Percentiles rank a stretch among this genome's conserved stretches.
These are phyloP conservation scores for Fusarium sp. DNA, from an alignment of 2,329 filamentous ascomycete species.

Conservation along the genomic window DNA sequence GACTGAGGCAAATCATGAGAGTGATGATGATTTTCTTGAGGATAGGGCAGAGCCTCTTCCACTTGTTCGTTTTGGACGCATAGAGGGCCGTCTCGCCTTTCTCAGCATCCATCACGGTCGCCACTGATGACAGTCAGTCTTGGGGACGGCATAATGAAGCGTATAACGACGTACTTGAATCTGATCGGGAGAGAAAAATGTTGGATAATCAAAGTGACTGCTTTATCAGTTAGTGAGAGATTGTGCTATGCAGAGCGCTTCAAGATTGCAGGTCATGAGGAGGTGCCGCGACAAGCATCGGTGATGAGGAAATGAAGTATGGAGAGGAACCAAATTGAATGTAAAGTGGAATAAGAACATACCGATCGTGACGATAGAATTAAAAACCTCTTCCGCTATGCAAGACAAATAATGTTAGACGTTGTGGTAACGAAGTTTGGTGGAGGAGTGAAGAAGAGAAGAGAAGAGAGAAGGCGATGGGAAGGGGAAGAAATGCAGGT, in stretches of 20 bases:
- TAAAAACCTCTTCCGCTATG: constrained; percentile 5
- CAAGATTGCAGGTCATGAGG: not conserved
- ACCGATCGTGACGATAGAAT: constrained; percentile 29
- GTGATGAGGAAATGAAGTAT: not conserved
- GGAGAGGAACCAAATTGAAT: not conserved
- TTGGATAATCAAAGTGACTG: constrained; percentile 38
- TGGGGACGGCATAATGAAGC: not conserved
- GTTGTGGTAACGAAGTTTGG: constrained; percentile 26
- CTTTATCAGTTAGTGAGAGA: constrained; percentile 10
- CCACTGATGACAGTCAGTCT: constrained; percentile 43
- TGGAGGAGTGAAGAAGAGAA: constrained; percentile 20
- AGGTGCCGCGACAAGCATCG: not conserved
- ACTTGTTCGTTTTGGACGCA: constrained; percentile 18
- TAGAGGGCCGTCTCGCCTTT: constrained; percentile 32
- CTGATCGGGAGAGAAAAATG: constrained; percentile 11
- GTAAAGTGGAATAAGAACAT: constrained; percentile 5
- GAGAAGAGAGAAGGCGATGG: constrained; percentile 19
- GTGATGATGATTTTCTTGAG: constrained; percentile 30
- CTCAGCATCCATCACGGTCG: constrained; percentile 46
- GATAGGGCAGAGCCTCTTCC: constrained; percentile 7
- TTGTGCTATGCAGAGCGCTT: not conserved
- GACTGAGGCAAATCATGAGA: constrained; percentile 14
- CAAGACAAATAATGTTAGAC: constrained; percentile 29
- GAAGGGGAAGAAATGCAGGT: constrained; percentile 12
- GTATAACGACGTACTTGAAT: constrained; percentile 30